phyloP scores from a whole-genome alignment of 2,329 filamentous ascomycete species.

The Chaetomiaceae sp. region DNA sequence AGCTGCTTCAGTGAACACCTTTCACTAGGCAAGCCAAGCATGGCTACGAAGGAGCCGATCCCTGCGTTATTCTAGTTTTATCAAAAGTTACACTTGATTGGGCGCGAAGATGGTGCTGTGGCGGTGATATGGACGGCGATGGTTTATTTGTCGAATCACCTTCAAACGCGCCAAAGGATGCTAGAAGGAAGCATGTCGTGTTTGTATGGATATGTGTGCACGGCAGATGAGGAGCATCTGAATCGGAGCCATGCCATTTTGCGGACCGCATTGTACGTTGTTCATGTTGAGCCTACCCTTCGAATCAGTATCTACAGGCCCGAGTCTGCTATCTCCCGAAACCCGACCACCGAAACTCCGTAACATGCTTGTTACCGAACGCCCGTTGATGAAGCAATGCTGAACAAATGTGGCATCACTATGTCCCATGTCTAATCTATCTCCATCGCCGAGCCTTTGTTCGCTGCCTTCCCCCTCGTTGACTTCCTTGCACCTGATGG shows the following conservation, averaged over 20 bases:
- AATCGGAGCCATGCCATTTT: neutral
- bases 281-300: no score
- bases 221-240: neutral
- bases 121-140: no score
- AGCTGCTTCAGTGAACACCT: conserved; percentile 49
- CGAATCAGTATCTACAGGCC: neutral
- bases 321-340: no score
- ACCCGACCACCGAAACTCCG: no score
- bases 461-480: conserved; percentile 3
- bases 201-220: conserved; percentile 14
- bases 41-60: neutral
- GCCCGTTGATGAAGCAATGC: no score
- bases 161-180: no score
- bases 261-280: no score
- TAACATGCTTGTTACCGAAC: no score
- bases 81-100: conserved; percentile 1
- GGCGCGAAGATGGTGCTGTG: neutral
- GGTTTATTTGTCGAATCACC: no score
- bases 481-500: conserved; percentile 13
- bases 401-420: no score
- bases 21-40: neutral
- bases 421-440: conserved; percentile 16
- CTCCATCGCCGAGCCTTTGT: conserved; percentile 18
- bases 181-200: neutral
- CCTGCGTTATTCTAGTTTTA: conserved; percentile 10